Percentiles rank a stretch among this genome's conserved stretches.
phyloP scores from a whole-genome alignment of 192 early-diverging fungal species.

The Coemansia sp. region DNA sequence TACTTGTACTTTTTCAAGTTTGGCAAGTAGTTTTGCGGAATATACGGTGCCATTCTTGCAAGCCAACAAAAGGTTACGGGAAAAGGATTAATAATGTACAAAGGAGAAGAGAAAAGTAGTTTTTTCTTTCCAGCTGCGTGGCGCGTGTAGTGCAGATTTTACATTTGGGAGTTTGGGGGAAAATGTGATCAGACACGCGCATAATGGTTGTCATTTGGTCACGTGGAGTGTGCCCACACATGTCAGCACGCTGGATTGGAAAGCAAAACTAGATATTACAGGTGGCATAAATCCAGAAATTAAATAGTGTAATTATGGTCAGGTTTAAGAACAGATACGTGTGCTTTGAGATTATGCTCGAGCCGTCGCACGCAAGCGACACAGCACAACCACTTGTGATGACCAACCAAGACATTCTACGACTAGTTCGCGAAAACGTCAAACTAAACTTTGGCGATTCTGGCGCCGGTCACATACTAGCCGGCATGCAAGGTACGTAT shows the following conservation, averaged over 20 bases:
- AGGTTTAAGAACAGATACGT: constrained; percentile 52
- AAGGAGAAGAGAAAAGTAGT: constrained; percentile 9
- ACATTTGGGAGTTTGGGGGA: no score
- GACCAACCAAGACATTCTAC: constrained; percentile 12
- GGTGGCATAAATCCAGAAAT: neutral
- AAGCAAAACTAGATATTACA: neutral
- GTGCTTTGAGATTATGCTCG: constrained; percentile 39
- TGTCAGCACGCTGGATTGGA: neutral
- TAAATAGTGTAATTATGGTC: constrained; percentile 25
- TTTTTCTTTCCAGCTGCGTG: neutral
- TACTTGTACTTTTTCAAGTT: constrained; percentile 86
- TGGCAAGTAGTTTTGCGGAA: constrained; percentile 59
- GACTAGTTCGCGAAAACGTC: constrained; percentile 34
- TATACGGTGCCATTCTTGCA: constrained; percentile 55
- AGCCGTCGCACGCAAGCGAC: neutral
- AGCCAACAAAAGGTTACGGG: neutral
- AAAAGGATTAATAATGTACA: constrained; percentile 1
- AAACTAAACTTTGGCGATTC: constrained; percentile 44
- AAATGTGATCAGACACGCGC: no score
- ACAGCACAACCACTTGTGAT: neutral
- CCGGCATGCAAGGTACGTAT: constrained; percentile 31
- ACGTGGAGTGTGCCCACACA: constrained; percentile 10
- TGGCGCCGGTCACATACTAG: constrained; percentile 27
- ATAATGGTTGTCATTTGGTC: neutral
- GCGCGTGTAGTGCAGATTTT: neutral